A percentile compares a stretch with the other conserved stretches of the same genome.
These are phyloP conservation scores for Globisporangium cederbergense DNA, from an alignment of 352 stramenopile genomes.

Conservation along the genomic window DNA sequence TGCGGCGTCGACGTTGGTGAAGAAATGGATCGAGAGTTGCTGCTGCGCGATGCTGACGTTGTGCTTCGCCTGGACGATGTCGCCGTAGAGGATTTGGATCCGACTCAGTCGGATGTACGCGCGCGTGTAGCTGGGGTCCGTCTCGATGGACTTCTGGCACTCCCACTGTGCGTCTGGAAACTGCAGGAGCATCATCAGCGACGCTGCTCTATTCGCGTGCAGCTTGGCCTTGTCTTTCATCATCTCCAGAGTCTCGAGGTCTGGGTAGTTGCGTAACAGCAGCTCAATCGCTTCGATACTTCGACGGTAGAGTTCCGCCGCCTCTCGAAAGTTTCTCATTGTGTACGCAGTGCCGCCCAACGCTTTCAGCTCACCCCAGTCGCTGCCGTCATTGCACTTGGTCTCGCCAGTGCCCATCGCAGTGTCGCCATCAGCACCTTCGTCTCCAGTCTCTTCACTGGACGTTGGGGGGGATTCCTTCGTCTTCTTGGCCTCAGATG, in stretches of 20 bases:
- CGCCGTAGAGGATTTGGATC: constrained; percentile 69
- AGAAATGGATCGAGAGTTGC: constrained; percentile 28
- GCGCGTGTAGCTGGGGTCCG: constrained; percentile 64
- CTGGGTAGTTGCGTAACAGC: constrained; percentile 27
- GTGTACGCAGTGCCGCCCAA: constrained; percentile 50
- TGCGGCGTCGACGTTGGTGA: constrained; percentile 24
- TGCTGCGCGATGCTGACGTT: constrained; percentile 45
- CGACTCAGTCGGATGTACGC: constrained; percentile 66
- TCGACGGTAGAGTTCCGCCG: constrained; percentile 55
- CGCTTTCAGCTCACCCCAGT: constrained; percentile 64
- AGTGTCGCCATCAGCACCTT: constrained; percentile 12
- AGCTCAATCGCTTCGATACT: constrained; percentile 52
- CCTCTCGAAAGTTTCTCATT: constrained; percentile 37
- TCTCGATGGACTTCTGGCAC: constrained; percentile 55
- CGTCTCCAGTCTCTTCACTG: constrained; percentile 1
- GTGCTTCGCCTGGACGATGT: constrained; percentile 47
- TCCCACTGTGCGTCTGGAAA: constrained; percentile 69
- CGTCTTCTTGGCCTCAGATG: background rate
- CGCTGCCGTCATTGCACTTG: constrained; percentile 27
- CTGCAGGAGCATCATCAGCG: constrained; percentile 77
- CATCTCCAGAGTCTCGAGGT: constrained; percentile 33
- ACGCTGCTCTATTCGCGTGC: constrained; percentile 73
- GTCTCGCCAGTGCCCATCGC: constrained; percentile 28
- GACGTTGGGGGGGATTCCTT: background rate
- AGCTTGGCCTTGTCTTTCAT: constrained; percentile 78